These are phyloP conservation scores for Haplosporangium sp. DNA, from an alignment of 371 early-diverging fungal genomes.

Conservation along the genomic window DNA sequence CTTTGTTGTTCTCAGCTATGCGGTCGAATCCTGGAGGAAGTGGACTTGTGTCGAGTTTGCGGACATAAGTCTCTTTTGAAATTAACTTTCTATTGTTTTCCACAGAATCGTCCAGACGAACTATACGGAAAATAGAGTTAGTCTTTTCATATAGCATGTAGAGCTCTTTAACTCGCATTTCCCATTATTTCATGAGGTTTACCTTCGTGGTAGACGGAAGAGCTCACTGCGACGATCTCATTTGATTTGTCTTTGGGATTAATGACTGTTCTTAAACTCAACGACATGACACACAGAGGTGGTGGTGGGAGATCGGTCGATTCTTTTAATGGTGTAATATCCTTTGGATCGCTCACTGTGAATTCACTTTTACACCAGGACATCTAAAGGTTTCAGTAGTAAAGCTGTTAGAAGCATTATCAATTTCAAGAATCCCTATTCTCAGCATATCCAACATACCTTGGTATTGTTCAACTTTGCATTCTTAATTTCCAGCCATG, in stretches of 20 bases:
- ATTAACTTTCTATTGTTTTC: conserved; percentile 34
- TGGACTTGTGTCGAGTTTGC: conserved; percentile 58
- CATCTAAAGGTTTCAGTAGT: conserved; percentile 35
- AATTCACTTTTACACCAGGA: conserved; percentile 94
- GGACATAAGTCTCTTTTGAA: conserved; percentile 40
- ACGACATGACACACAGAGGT: conserved; percentile 87
- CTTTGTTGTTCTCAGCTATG: conserved; percentile 37
- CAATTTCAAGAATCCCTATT: background rate
- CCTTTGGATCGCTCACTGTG: conserved; percentile 78
- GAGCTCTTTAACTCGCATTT: too few relatives aligned
- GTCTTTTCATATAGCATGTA: too few relatives aligned
- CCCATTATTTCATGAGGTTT: background rate
- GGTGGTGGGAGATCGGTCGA: conserved; percentile 70
- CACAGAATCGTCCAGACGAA: conserved; percentile 45
- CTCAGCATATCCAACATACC: conserved; percentile 37
- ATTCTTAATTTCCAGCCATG: conserved; percentile 86
- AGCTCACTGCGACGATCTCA: conserved; percentile 80
- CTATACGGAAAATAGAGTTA: conserved; percentile 13
- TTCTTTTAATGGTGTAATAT: conserved; percentile 69
- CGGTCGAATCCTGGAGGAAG: conserved; percentile 62
- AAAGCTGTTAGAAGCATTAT: background rate
- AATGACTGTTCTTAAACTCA: conserved; percentile 85
- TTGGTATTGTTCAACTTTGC: conserved; percentile 60
- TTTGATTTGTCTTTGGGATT: conserved; percentile 84
- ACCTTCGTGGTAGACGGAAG: conserved; percentile 53